Percentiles rank a stretch among this genome's conserved stretches.
Evolutionary conservation across 345 rosid genomes (phyloP).

Genomic region (Euclidium syriacum): DNA sequence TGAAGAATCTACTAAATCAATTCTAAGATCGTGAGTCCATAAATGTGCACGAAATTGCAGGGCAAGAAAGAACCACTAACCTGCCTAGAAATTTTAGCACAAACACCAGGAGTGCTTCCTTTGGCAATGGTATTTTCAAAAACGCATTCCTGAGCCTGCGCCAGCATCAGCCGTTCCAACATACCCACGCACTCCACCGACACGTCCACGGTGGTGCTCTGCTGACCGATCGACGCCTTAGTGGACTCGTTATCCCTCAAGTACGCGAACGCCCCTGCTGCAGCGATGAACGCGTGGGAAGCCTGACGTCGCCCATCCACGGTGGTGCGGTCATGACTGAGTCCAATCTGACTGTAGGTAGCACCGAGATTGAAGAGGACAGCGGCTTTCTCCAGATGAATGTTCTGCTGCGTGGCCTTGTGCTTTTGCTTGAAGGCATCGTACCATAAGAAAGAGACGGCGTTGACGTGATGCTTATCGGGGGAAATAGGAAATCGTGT

Average conservation of each 20-base stretch:
- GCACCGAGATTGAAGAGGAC: slow-evolving; percentile 84
- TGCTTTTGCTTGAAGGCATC: slow-evolving; percentile 87
- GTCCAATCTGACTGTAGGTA: slow-evolving; percentile 79
- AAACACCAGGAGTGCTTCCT: slow-evolving; percentile 96
- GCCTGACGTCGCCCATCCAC: slow-evolving; percentile 90
- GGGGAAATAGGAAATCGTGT: slow-evolving; percentile 96
- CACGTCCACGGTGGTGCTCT: slow-evolving; percentile 73
- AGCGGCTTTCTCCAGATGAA: slow-evolving; percentile 91
- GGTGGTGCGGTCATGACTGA: slow-evolving; percentile 64
- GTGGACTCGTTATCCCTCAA: slow-evolving; percentile 69
- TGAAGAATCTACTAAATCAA: not conserved
- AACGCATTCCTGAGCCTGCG: slow-evolving; percentile 97
- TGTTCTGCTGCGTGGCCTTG: slow-evolving; percentile 85
- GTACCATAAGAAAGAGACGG: slow-evolving; percentile 74
- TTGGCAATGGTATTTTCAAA: slow-evolving; percentile 94
- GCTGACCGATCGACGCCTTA: slow-evolving; percentile 72
- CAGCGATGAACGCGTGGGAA: slow-evolving; percentile 78
- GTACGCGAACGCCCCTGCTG: slow-evolving; percentile 77
- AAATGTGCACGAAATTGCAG: too few species aligned
- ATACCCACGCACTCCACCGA: slow-evolving; percentile 87
- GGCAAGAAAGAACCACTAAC: slow-evolving; percentile 32
- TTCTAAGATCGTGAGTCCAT: not conserved
- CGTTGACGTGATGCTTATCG: slow-evolving; percentile 69
- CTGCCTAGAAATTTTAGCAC: slow-evolving; percentile 89
- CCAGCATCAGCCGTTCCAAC: slow-evolving; percentile 92